Conservation (phyloP, 2,329 filamentous ascomycete species). For the Emmonsiellopsis sp. region DNA sequence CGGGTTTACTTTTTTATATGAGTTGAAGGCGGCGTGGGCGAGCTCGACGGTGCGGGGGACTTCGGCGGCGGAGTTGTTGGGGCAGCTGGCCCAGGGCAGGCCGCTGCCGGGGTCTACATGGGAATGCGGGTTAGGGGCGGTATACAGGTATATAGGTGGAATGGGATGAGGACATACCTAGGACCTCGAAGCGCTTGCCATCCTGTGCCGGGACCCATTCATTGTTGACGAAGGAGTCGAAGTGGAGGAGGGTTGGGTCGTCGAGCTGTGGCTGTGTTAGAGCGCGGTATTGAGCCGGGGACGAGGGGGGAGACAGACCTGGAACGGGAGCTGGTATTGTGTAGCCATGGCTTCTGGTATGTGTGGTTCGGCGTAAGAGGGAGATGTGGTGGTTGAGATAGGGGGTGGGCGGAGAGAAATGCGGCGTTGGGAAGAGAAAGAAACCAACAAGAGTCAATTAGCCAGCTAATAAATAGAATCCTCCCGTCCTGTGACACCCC, state of each 20-base stretch:
- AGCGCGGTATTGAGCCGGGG: neutral
- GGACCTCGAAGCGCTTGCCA: slow-evolving; percentile 42
- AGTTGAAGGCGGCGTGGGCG: slow-evolving; percentile 51
- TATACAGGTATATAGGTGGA: neutral
- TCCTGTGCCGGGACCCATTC: slow-evolving; percentile 38
- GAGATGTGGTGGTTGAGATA: too few relatives aligned
- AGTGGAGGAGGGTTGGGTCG: slow-evolving; percentile 40
- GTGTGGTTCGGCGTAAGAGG: too few relatives aligned
- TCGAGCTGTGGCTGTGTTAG: slow-evolving; percentile 25
- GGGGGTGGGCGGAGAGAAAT: too few relatives aligned
- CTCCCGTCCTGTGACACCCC: too few relatives aligned
- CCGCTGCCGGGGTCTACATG: slow-evolving; percentile 42
- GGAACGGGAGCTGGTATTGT: slow-evolving; percentile 28
- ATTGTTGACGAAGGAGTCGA: slow-evolving; percentile 43
- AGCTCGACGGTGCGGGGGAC: slow-evolving; percentile 51
- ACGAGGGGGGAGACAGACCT: slow-evolving; percentile 17
- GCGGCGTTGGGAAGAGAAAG: too few relatives aligned
- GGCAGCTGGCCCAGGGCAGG: slow-evolving; percentile 41
- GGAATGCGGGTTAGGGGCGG: neutral
- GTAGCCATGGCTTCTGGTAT: slow-evolving; percentile 18
- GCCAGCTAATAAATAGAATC: too few relatives aligned
- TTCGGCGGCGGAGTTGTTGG: slow-evolving; percentile 46
- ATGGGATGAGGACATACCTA: slow-evolving; percentile 21
- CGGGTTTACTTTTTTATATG: slow-evolving; percentile 51
- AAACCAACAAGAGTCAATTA: too few relatives aligned